Evolutionary conservation across 441 rosid species (phyloP), one percentile per base, ranked within the genome.

Genomic region (Adansonia gregorii): DNA sequence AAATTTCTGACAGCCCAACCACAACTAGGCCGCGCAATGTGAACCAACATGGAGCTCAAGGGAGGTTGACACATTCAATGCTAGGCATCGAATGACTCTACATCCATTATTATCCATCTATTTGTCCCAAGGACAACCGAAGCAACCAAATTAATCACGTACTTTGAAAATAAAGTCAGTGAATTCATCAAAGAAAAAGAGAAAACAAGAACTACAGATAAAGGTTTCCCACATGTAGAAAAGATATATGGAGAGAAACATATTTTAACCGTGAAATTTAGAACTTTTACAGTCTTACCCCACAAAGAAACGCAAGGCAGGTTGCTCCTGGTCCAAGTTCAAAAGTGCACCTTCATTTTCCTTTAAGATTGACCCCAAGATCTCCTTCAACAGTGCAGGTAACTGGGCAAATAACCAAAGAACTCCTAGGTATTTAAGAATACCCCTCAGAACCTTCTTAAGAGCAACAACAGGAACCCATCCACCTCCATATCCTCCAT

Each of bases 391-490:
- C 75, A 94, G 93, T 85, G 87, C 94, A 15, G 98, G 97, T 80
- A 94, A 73, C 85, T 94, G 98, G 4, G 94, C 91, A 81, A 94
- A 92, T 64, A 94, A 85, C 98, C 97, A 94, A 12, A 94, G 88
- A 73, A 92, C 98, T 69, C 98, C 98, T 60, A 94, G 94, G 81
- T 91, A 94, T 83, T 94, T 94, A 31, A 94, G 94, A 83, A 94
- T 93, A 75, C 98, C 98, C 68, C 99, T 89, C 35, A 94, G 79
- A 78, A 94, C 99, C 87, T 93, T 97, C 90, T 94, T 94, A 72
- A 97, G 99, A 74, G 97, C 99, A 72, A 97, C 94, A 86, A 97
- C 97, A 72, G 99, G 99, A 84, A 97, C 99, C 98, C 98, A 97
- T 67, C 98, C 98, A 74, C 98, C 99, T 20, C 98, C 98, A 86